Conservation (phyloP, 495 filamentous ascomycete species). For the Penicillium robsamsonii region DNA sequence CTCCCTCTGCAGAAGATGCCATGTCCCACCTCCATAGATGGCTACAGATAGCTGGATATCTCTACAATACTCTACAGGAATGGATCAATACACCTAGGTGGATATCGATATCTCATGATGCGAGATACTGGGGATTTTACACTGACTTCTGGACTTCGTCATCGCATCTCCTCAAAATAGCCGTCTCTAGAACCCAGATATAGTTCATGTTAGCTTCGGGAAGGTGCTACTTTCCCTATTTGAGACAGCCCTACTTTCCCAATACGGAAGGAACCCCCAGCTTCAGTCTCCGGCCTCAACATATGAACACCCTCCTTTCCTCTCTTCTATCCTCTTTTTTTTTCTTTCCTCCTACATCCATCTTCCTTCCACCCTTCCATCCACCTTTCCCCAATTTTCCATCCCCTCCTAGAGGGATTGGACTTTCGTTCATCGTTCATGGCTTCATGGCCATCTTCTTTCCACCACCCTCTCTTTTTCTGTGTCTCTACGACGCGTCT, state of each 20-base stretch:
- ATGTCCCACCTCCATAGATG: not conserved
- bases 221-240: not conserved
- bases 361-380: not conserved
- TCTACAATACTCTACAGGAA: not conserved
- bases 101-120: not conserved
- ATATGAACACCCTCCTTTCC: constrained; percentile 4
- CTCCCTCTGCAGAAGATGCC: not conserved
- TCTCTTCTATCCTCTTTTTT: not conserved
- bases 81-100: not conserved
- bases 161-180: not conserved
- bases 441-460: not conserved
- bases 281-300: not conserved
- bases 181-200: not conserved
- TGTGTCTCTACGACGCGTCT: not conserved
- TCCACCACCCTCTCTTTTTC: too few species aligned
- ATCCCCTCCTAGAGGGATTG: not conserved
- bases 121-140: not conserved
- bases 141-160: not conserved
- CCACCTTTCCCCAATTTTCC: not conserved
- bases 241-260: not conserved
- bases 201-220: not conserved
- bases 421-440: not conserved
- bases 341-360: constrained; percentile 12
- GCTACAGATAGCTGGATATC: not conserved
- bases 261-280: not conserved